phyloP scores from a whole-genome alignment of 345 rosid genomes.

The Salix purpurea region DNA sequence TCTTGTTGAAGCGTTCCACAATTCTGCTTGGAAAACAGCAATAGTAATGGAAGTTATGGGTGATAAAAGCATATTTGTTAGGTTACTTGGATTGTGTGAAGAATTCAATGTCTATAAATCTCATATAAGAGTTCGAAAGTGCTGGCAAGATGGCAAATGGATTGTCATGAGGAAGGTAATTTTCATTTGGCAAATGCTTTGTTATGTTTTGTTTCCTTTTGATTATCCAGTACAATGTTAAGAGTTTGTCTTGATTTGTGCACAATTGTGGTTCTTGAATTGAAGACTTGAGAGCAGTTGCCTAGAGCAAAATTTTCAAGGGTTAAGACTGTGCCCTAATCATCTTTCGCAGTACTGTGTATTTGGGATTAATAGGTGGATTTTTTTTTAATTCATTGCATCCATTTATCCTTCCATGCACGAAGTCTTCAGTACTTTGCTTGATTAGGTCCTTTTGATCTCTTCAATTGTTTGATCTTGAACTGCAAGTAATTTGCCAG shows the following conservation, averaged over 20 bases:
- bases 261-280: no score
- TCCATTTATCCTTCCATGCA: background rate
- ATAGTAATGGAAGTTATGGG: constrained; percentile 26
- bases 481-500: background rate
- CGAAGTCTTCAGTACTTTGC: background rate
- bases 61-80: constrained; percentile 30
- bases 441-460: background rate
- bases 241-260: no score
- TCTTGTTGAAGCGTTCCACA: constrained; percentile 51
- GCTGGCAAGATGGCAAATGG: constrained; percentile 60
- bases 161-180: constrained; percentile 37
- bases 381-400: background rate
- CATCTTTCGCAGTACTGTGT: no score
- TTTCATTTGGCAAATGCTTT: background rate
- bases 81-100: constrained; percentile 37
- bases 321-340: background rate
- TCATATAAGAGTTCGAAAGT: constrained; percentile 49
- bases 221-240: no score
- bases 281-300: background rate
- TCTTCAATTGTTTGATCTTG: background rate
- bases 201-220: background rate
- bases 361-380: no score
- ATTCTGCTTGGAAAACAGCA: constrained; percentile 54
- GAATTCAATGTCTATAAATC: constrained; percentile 33
- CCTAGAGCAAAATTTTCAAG: background rate